Base-by-base conservation (phyloP, 2,329 filamentous ascomycete species). In the Ceratocystis colombiana region DNA sequence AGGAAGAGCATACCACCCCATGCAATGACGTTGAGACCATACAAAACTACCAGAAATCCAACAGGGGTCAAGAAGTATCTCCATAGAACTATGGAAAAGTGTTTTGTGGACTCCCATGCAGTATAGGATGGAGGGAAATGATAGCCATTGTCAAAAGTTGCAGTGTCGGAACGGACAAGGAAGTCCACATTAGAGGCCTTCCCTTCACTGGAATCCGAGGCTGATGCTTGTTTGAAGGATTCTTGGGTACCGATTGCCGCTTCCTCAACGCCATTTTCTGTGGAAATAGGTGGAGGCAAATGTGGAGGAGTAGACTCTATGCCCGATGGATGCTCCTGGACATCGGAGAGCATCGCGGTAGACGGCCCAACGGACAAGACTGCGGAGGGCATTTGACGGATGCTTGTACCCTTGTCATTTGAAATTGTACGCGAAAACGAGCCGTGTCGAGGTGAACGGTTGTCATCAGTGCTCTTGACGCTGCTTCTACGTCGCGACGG, bases 1-100 rank as follows among this genome's bases (percentile, higher is more conserved):
- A 96, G 78, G 76, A 96, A 95, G 44, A 96, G 80, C 90, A 96
- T 96, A 67, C 88, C 90, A 64, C 90, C 90, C 90, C 90, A 96
- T 0, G 88, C 91, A 8, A 96, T 84, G 22, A 96, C 82, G 69
- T 93, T 92, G 67, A 94, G 80, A 12, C 87, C 85, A 74, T 95
- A 96, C 5, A 96, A 74, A 1, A 86, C 88, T 50, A 93, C 83
- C 65, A 89, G 77, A 73, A 94, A 90, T 2, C 90, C 90, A 65
- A 88, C 75, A 0, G 88, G 88, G 0, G 89, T 95, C 46, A 82
- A 77, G 71, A 88, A 83, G 77, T 90, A 96, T 64, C 83, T 81
- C 84, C 84, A 87, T 72, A 88, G 89, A 0, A 83, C 80, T 33
- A 79, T 77, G 12, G 85, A 72, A 1, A 81, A 83, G 64, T 85